Percentiles rank a stretch among this genome's conserved stretches.
phyloP scores from a whole-genome alignment of 257 asterid species.

The Coffea canephora region DNA sequence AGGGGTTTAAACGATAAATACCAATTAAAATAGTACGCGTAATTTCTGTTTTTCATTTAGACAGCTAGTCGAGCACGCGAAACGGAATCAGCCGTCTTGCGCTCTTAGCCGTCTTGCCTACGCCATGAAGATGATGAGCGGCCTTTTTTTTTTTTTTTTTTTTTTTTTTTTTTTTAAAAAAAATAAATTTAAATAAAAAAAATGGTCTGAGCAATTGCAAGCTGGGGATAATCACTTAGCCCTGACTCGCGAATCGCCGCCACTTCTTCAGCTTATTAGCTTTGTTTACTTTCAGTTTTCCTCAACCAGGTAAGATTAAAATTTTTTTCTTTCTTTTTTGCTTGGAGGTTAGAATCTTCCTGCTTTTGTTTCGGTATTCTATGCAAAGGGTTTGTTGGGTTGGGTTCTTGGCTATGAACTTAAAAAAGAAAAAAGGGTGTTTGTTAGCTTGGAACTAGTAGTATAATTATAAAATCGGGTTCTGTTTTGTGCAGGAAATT shows the following conservation, averaged over 20 bases:
- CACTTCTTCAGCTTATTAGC: neutral
- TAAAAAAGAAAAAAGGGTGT: neutral
- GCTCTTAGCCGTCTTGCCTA: slow-evolving; percentile 9
- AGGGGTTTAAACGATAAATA: neutral
- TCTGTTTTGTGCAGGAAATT: neutral
- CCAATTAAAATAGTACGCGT: neutral
- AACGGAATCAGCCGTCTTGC: neutral
- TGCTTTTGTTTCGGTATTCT: neutral
- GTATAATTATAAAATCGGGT: neutral
- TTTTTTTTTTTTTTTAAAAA: no score
- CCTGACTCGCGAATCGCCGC: neutral
- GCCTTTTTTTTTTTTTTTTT: neutral
- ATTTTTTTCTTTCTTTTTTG: neutral
- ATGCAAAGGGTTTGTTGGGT: no score
- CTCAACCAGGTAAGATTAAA: slow-evolving; percentile 2
- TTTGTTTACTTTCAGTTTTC: neutral
- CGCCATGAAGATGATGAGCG: slow-evolving; percentile 4
- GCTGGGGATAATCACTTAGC: neutral
- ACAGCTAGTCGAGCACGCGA: no score
- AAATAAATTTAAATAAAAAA: no score
- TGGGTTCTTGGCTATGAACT: no score
- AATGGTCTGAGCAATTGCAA: neutral
- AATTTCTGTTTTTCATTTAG: no score
- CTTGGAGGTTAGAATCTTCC: neutral
- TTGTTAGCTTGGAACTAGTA: neutral